Conservation (phyloP, 257 asterid genomes). For the Nicotiana attenuata region DNA sequence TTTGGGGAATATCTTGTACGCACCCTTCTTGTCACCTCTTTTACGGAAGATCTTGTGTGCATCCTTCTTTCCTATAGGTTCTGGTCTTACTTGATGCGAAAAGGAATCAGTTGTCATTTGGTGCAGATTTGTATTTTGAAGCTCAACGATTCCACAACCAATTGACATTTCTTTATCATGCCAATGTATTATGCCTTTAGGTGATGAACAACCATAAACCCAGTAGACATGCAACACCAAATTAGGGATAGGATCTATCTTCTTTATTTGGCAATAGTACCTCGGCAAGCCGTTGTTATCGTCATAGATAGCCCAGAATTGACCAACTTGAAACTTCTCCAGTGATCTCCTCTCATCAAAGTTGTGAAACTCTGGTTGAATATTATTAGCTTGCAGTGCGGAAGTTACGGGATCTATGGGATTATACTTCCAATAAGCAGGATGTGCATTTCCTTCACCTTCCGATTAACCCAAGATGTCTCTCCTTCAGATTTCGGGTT, state of each 20-base stretch:
- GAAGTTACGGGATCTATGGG: not conserved
- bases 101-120: slow-evolving; percentile 8
- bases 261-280: slow-evolving; percentile 28
- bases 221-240: slow-evolving; percentile 20
- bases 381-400: not conserved
- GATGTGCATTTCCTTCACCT: not conserved
- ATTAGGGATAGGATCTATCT: slow-evolving; percentile 19
- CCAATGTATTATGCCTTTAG: slow-evolving; percentile 15
- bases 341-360: slow-evolving; percentile 28
- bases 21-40: slow-evolving; percentile 12
- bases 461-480: not conserved
- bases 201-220: slow-evolving; percentile 11
- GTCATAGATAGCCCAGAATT: slow-evolving; percentile 37
- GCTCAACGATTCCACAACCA: slow-evolving; percentile 24
- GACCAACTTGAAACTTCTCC: slow-evolving; percentile 27
- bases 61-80: not conserved
- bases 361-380: slow-evolving; percentile 27
- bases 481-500: not conserved
- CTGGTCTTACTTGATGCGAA: slow-evolving; percentile 25
- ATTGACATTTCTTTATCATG: slow-evolving; percentile 18
- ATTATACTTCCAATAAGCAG: not conserved
- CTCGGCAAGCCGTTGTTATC: slow-evolving; percentile 35
- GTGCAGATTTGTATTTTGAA: not conserved
- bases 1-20: no score
- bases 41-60: slow-evolving; percentile 19